Evolutionary conservation across 441 rosid species (phyloP), one percentile per base, ranked within the genome.

Genomic region (Pelargonium myrrhifolium): DNA sequence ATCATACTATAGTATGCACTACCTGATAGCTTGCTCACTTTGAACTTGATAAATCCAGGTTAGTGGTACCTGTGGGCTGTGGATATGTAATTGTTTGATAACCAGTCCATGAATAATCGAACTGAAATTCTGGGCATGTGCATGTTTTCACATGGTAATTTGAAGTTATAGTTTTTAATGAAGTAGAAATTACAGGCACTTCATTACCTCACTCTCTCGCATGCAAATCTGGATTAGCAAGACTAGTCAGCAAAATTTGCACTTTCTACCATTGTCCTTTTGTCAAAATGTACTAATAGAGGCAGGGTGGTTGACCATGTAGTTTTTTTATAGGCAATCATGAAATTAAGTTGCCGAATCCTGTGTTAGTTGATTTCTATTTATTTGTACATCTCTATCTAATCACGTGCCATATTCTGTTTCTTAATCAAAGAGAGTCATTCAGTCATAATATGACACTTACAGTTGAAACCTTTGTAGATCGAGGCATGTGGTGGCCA

Each of bases 401-500:
- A 11, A 49, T 49, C 56, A 49, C 4, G 39, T 49, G 18, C 56
- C 8, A 1, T 49, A 14, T 49, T 49, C 18, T 49, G 56, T 14
- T 14, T 4, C 20, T 12, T 49, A n/a, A 49, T 20, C 56, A 49
- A 49, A 14, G 56, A 49, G 15, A 5, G 56, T 14, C 18, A n/a
- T 49, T 49, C 20, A 49, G 56, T 49, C 56, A 49, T n/a, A n/a
- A 49, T 49, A 49, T n/a, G 18, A 49, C 0, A 12, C 56, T 49
- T 49, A 49, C 18, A 49, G 56, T 49, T 49, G 15, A n/a, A 49
- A 49, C 21, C 68, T 22, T 66, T 86, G 73, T 76, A 94, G 99
- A 92, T 94, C 70, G 92, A 89, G 79, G 86, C 83, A 62, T 81
- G 37, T 77, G 94, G 99, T 72, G 99, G 99, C 65, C 82, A 94